Conservation (phyloP, 2,329 filamentous ascomycete genomes). For the Chaetomiaceae sp. region DNA sequence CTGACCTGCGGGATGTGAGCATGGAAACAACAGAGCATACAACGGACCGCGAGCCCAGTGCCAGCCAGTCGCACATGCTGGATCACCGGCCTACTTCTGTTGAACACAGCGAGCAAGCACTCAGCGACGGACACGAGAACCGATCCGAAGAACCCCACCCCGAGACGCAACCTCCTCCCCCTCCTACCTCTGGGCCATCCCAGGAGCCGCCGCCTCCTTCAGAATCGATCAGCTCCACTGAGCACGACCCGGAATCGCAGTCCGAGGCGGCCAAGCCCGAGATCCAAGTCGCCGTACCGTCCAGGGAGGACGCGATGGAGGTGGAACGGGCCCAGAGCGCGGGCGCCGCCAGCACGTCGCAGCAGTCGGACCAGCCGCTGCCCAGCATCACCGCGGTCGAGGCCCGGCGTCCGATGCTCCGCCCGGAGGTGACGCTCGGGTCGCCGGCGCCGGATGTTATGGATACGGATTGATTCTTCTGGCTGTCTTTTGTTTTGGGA, state of each 20-base stretch:
- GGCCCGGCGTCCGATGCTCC: conserved; percentile 9
- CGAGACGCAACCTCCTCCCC: not conserved
- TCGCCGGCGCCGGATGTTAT: conserved; percentile 23
- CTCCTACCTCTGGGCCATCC: not conserved
- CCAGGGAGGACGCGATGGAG: conserved; percentile 16
- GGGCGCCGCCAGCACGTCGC: not conserved
- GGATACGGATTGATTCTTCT: conserved; percentile 18
- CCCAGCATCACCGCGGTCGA: conserved; percentile 1
- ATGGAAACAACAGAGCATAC: conserved; percentile 1
- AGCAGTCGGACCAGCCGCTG: conserved; percentile 2
- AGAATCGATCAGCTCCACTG: too few species aligned
- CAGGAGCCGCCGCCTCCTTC: not conserved
- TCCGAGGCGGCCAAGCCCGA: conserved; percentile 6
- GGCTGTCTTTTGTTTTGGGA: too few species aligned
- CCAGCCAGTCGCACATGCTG: not conserved
- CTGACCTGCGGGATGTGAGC: conserved; percentile 7
- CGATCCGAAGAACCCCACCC: not conserved
- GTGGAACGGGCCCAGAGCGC: conserved; percentile 5
- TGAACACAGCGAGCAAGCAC: not conserved
- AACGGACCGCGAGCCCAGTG: not conserved
- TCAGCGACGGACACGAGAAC: not conserved
- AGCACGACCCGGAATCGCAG: not conserved
- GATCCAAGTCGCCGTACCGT: conserved; percentile 12
- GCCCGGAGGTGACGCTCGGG: conserved; percentile 23
- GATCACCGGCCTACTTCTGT: not conserved